A percentile compares a stretch with the other conserved stretches of the same genome.
Evolutionary conservation across 1,284 basidiomycete species (phyloP).

Genomic region (Coniferiporia sulphurascens): DNA sequence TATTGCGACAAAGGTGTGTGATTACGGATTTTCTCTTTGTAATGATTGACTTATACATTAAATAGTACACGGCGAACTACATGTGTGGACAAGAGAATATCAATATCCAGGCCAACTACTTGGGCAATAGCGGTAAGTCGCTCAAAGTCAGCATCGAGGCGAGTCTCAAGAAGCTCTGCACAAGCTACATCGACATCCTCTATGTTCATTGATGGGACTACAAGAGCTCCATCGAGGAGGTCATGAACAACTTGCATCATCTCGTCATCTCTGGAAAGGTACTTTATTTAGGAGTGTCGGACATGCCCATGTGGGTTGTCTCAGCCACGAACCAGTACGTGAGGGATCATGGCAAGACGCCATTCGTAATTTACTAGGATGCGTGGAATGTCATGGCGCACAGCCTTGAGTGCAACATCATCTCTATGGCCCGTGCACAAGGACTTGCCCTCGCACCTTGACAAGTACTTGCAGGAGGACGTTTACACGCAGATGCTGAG

Average conservation of each 20-base stretch:
- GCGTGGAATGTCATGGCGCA: too few species aligned
- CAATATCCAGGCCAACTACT: constrained; percentile 27
- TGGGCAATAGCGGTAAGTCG: constrained; percentile 32
- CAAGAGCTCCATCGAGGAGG: too few species aligned
- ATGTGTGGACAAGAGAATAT: constrained; percentile 20
- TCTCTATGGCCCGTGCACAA: constrained; percentile 27
- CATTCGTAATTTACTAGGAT: too few species aligned
- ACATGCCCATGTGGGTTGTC: too few species aligned
- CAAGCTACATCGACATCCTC: too few species aligned
- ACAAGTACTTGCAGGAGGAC: constrained; percentile 25
- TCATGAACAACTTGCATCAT: too few species aligned
- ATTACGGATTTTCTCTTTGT: constrained; percentile 17
- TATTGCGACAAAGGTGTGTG: constrained; percentile 39
- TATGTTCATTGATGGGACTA: too few species aligned
- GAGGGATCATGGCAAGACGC: too few species aligned
- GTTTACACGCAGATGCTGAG: constrained; percentile 21
- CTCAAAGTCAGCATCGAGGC: constrained; percentile 29
- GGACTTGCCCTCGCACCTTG: constrained; percentile 26
- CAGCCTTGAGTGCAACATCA: constrained; percentile 33
- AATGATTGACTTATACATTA: constrained; percentile 21
- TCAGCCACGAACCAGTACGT: too few species aligned
- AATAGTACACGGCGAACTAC: constrained; percentile 31
- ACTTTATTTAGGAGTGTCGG: constrained; percentile 32
- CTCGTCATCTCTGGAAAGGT: constrained; percentile 39
- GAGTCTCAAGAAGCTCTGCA: too few species aligned